Percentiles rank a stretch among this genome's conserved stretches.
These are phyloP conservation scores for Backusella australiensis DNA, from an alignment of 192 early-diverging fungal genomes.

Conservation along the genomic window DNA sequence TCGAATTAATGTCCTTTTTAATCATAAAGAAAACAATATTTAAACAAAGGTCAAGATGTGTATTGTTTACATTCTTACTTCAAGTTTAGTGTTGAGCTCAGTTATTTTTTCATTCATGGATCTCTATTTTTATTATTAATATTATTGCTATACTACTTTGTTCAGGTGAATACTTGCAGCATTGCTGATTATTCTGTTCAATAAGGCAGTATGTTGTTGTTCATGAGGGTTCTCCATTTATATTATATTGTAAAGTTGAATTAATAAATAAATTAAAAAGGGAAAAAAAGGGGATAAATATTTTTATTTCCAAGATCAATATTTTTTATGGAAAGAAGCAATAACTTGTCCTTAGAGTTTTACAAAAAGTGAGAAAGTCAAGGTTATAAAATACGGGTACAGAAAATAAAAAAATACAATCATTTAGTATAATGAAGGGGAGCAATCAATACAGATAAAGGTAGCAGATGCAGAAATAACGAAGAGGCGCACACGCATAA, in stretches of 20 bases:
- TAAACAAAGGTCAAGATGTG: not conserved
- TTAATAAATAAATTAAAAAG: too few relatives aligned
- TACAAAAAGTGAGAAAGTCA: too few relatives aligned
- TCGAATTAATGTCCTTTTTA: constrained; percentile 36
- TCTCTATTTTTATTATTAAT: constrained; percentile 20
- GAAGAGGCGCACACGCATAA: too few relatives aligned
- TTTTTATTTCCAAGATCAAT: too few relatives aligned
- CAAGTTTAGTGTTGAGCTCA: constrained; percentile 36
- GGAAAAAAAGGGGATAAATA: too few relatives aligned
- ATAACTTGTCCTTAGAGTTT: not conserved
- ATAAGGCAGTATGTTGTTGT: constrained; percentile 38
- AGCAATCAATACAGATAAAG: too few relatives aligned
- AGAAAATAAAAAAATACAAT: too few relatives aligned
- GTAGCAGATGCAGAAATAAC: too few relatives aligned
- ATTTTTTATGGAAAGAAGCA: too few relatives aligned
- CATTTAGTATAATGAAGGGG: too few relatives aligned
- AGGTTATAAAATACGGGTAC: too few relatives aligned
- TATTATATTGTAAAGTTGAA: not conserved
- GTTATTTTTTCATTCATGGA: constrained; percentile 37
- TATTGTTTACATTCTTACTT: constrained; percentile 13
- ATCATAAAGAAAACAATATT: not conserved
- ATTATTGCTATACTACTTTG: not conserved
- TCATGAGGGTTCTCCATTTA: constrained; percentile 44
- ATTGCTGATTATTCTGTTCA: constrained; percentile 37
- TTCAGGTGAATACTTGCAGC: constrained; percentile 26